Evolutionary conservation across 192 early-diverging fungal species (phyloP), one percentile per base, ranked within the genome.

Genomic region (Oehlia diaphana): DNA sequence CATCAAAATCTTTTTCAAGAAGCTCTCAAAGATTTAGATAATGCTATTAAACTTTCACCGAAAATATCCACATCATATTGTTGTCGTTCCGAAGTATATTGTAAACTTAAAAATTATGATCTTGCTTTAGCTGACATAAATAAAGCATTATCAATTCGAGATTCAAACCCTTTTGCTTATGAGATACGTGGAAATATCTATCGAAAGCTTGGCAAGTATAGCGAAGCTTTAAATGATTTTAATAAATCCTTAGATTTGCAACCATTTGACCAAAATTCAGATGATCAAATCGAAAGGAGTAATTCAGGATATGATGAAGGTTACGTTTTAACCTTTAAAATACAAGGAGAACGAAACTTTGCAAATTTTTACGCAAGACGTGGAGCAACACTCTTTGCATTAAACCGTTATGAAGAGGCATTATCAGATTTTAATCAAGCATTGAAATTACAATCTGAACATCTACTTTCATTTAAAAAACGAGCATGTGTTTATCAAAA

Each of bases 391-490:
- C 19, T n/a, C n/a, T 39, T 42, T 23, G 37, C 21, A 26, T 31
- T 50, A 13, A 49, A 72, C 9, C 44, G n/a, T 16, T 49, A 72
- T 1, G n/a, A 72, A 50, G 71, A 72, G 10, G 71, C 71, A 16
- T 47, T 72, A 50, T 2, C 26, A 4, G 71, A 72, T 44, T 26
- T 72, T 4, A 72, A 72, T 28, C 39, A 72, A 49, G 71, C 71
- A 28, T 21, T 72, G 35, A 10, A 14, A 14, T 33, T 66, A 58
- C 50, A 58, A 58, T 58, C 50, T 16, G 50, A 58, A 6, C 50
- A 58, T 58, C 19, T 58, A 21, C 14, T 58, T 16, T 12, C 50
- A 21, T 58, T 16, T 19, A 58, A 58, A 19, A 58, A 14, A 19
- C 50, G 50, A 58, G 50, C 50, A 58, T 58, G 50, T 19, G 50